These are phyloP conservation scores for Penicillium pancosmium DNA, from an alignment of 495 filamentous ascomycete species.

Conservation along the genomic window DNA sequence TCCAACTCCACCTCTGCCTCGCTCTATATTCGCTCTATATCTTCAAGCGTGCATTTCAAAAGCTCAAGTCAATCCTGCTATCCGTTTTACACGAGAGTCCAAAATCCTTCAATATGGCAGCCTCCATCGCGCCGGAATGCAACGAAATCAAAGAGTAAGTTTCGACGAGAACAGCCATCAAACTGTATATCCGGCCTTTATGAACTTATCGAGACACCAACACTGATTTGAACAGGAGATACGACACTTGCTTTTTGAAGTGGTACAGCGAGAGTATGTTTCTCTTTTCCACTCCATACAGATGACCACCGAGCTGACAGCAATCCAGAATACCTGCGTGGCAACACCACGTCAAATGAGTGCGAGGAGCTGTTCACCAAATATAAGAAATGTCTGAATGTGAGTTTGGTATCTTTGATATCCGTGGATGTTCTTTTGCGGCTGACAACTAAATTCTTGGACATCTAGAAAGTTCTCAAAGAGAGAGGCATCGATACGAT, in stretches of 20 bases:
- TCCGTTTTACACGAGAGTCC: background rate
- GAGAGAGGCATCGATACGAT: slow-evolving; percentile 84
- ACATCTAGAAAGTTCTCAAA: slow-evolving; percentile 71
- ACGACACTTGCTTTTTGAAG: slow-evolving; percentile 91
- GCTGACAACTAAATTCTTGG: background rate
- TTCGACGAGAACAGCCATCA: background rate
- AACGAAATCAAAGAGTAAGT: slow-evolving; percentile 86
- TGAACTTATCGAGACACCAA: slow-evolving; percentile 20
- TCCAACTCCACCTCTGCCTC: background rate
- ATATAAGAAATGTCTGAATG: slow-evolving; percentile 79
- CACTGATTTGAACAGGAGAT: slow-evolving; percentile 56
- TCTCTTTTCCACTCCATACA: background rate
- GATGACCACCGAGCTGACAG: slow-evolving; percentile 11
- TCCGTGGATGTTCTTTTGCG: background rate
- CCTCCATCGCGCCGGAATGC: slow-evolving; percentile 69
- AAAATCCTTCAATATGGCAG: slow-evolving; percentile 48
- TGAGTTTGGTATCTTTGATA: slow-evolving; percentile 42
- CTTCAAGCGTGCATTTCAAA: background rate
- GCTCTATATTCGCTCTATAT: background rate
- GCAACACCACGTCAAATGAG: slow-evolving; percentile 77
- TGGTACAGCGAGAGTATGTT: slow-evolving; percentile 93
- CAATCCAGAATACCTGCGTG: slow-evolving; percentile 77
- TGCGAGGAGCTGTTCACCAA: slow-evolving; percentile 82
- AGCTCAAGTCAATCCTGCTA: background rate
- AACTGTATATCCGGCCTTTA: slow-evolving; percentile 7